A percentile compares a stretch with the other conserved stretches of the same genome.
phyloP scores from a whole-genome alignment of 1,284 basidiomycete genomes.

The Tilletia setariae region DNA sequence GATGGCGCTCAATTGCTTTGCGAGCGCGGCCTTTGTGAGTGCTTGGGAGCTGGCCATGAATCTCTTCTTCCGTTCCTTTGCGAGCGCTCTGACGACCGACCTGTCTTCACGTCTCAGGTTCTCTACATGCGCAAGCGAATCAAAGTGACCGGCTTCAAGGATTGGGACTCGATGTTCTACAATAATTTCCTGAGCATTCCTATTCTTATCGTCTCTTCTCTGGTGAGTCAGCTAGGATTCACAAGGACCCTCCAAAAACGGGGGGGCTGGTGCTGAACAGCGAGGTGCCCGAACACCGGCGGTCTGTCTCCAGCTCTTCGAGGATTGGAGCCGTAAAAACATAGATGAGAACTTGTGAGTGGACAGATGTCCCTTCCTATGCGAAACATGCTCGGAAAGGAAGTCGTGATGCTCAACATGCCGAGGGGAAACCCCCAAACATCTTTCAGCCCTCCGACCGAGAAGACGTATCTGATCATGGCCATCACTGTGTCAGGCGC shows the following conservation, averaged over 20 bases:
- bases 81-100: conserved; percentile 8
- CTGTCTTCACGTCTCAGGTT: conserved; percentile 61
- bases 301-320: conserved; percentile 60
- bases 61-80: too few species aligned
- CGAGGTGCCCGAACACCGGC: neutral
- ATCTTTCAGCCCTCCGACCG: conserved; percentile 68
- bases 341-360: conserved; percentile 77
- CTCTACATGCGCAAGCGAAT: conserved; percentile 95
- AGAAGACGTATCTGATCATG: conserved; percentile 73
- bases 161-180: conserved; percentile 99
- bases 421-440: too few species aligned
- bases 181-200: conserved; percentile 96
- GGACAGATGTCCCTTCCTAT: too few species aligned
- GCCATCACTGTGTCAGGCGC: conserved; percentile 94
- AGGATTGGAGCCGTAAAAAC: conserved; percentile 84
- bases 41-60: too few species aligned
- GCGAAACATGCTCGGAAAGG: too few species aligned
- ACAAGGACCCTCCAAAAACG: too few species aligned
- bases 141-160: conserved; percentile 95
- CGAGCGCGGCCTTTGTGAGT: conserved; percentile 86
- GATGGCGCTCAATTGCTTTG: conserved; percentile 90
- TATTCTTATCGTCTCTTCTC: conserved; percentile 75
- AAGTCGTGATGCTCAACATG: too few species aligned
- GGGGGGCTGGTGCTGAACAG: neutral
- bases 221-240: conserved; percentile 53